phyloP scores from a whole-genome alignment of 371 early-diverging fungal species.

The Batrachochytrium dendrobatidis region DNA sequence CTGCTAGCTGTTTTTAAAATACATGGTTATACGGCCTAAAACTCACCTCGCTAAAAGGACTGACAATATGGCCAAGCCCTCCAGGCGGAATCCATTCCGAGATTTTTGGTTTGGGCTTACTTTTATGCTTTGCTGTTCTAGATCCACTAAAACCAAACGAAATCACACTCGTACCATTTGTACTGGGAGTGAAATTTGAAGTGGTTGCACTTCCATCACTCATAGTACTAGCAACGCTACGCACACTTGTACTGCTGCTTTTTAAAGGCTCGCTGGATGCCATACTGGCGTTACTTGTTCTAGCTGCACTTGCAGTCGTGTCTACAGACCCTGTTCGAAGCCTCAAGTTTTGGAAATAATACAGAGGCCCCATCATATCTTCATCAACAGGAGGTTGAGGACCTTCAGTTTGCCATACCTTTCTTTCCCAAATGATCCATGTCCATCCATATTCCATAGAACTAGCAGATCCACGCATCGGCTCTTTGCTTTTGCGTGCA shows the following conservation, averaged over 20 bases:
- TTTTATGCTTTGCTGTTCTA: background rate
- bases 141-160: background rate
- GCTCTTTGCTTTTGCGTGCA: slow-evolving; percentile 78
- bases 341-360: background rate
- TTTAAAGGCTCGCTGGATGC: background rate
- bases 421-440: slow-evolving; percentile 33
- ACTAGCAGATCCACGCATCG: slow-evolving; percentile 70
- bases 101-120: background rate
- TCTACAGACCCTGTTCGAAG: background rate
- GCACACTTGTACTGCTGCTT: slow-evolving; percentile 1
- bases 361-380: background rate
- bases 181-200: slow-evolving; percentile 1
- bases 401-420: slow-evolving; percentile 4
- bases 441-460: slow-evolving; percentile 91
- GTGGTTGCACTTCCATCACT: background rate
- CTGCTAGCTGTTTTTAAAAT: background rate
- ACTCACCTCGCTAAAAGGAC: slow-evolving; percentile 4
- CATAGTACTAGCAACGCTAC: background rate
- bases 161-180: background rate
- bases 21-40: background rate
- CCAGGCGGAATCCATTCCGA: background rate
- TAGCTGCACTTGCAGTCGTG: background rate
- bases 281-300: background rate
- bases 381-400: background rate
- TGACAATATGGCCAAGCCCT: slow-evolving; percentile 1